A percentile compares a stretch with the other conserved stretches of the same genome.
These are phyloP conservation scores for Trametes sanguinea DNA, from an alignment of 768 basidiomycete genomes.

Conservation along the genomic window DNA sequence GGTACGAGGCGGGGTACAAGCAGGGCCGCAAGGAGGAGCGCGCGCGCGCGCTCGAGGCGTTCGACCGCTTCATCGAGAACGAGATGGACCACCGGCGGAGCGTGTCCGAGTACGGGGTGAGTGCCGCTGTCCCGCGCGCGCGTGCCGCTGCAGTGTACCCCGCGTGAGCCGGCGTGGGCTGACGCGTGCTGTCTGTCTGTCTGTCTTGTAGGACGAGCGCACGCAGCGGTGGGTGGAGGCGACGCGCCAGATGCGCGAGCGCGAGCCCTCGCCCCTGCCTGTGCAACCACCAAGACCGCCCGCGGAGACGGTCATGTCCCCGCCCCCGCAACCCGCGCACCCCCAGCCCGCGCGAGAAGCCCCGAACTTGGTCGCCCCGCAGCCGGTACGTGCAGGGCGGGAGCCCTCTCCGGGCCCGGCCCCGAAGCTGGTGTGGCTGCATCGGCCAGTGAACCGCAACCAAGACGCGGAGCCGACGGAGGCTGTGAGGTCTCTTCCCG, in stretches of 20 bases:
- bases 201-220: slow-evolving; percentile 15
- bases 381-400: slow-evolving; percentile 14
- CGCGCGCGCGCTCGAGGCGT: slow-evolving; percentile 53
- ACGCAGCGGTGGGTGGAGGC: slow-evolving; percentile 26
- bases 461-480: slow-evolving; percentile 3
- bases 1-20: slow-evolving; percentile 39
- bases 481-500: slow-evolving; percentile 1
- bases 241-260: slow-evolving; percentile 23
- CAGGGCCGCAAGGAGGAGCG: slow-evolving; percentile 53
- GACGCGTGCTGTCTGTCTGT: background rate
- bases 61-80: slow-evolving; percentile 55
- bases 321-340: background rate
- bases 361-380: slow-evolving; percentile 11
- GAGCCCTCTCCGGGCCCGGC: slow-evolving; percentile 17
- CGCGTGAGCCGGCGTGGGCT: too few relatives aligned
- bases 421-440: slow-evolving; percentile 27
- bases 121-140: background rate
- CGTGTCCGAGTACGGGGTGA: slow-evolving; percentile 20
- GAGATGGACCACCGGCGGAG: slow-evolving; percentile 37
- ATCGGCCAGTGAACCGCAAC: slow-evolving; percentile 23
- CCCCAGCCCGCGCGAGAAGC: background rate
- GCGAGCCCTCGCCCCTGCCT: slow-evolving; percentile 17
- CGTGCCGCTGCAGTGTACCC: background rate
- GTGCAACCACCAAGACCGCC: background rate
- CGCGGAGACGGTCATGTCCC: background rate